phyloP scores from a whole-genome alignment of 2,329 filamentous ascomycete species.

The Emericellopsis cladophorae region DNA sequence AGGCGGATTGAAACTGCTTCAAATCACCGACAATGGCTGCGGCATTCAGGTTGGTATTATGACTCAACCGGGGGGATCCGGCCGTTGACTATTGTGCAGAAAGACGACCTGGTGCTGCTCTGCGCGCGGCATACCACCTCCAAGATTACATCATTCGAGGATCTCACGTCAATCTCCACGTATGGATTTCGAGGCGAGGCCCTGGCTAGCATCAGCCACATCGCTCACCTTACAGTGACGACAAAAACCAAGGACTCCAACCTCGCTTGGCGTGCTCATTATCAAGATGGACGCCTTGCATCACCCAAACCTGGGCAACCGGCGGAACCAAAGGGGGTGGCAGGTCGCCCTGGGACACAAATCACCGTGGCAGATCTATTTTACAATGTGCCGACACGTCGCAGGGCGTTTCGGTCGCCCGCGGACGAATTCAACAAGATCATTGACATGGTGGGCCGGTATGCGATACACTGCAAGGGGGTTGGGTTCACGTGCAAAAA shows the following conservation, averaged over 20 bases:
- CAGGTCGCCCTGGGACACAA: slow-evolving; percentile 81
- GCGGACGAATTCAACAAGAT: slow-evolving; percentile 98
- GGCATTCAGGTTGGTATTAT: slow-evolving; percentile 64
- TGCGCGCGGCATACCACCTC: slow-evolving; percentile 96
- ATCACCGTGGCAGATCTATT: slow-evolving; percentile 96
- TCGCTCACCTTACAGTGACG: slow-evolving; percentile 88
- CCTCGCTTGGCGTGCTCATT: slow-evolving; percentile 83
- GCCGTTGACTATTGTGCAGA: slow-evolving; percentile 35
- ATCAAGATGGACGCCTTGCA: slow-evolving; percentile 68
- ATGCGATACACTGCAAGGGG: slow-evolving; percentile 82
- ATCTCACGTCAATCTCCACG: slow-evolving; percentile 77
- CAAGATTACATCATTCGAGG: slow-evolving; percentile 87
- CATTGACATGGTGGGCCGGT: slow-evolving; percentile 83
- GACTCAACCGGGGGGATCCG: background rate
- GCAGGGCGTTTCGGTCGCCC: slow-evolving; percentile 78
- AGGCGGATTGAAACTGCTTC: slow-evolving; percentile 83
- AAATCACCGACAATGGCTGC: slow-evolving; percentile 95
- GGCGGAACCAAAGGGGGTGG: slow-evolving; percentile 74
- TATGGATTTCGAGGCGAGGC: slow-evolving; percentile 98
- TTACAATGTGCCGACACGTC: slow-evolving; percentile 85
- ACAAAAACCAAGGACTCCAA: slow-evolving; percentile 83
- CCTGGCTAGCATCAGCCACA: slow-evolving; percentile 93
- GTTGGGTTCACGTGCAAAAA: slow-evolving; percentile 97
- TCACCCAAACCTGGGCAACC: slow-evolving; percentile 80
- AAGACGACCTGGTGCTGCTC: slow-evolving; percentile 80